These are phyloP conservation scores for Posidonia oceanica DNA, from an alignment of 116 monocot species.

Conservation along the genomic window DNA sequence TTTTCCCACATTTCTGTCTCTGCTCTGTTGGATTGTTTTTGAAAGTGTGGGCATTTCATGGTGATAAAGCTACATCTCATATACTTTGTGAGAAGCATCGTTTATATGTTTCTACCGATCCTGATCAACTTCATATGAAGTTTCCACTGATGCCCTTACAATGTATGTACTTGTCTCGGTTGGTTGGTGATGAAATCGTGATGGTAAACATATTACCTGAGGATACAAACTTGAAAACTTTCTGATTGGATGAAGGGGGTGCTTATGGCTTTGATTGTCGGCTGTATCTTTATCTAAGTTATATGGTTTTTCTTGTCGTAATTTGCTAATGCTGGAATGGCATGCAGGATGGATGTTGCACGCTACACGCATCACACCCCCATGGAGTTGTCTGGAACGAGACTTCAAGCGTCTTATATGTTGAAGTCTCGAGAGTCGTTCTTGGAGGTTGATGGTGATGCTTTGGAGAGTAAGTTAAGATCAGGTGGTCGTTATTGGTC, in stretches of 20 bases:
- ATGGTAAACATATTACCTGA: too few species aligned
- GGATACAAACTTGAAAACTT: too few species aligned
- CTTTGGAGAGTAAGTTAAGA: slow-evolving; percentile 49
- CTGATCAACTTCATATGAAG: too few species aligned
- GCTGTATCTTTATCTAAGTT: not conserved
- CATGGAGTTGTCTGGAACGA: slow-evolving; percentile 11
- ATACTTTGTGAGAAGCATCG: too few species aligned
- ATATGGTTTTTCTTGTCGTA: not conserved
- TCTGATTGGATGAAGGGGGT: not conserved
- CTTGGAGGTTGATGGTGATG: slow-evolving; percentile 49
- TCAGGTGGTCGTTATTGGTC: slow-evolving; percentile 75
- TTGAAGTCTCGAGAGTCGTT: slow-evolving; percentile 15
- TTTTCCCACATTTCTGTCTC: not conserved
- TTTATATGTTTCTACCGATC: too few species aligned
- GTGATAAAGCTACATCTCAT: too few species aligned
- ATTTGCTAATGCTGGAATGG: slow-evolving; percentile 4
- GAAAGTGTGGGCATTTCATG: not conserved
- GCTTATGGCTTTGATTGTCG: not conserved
- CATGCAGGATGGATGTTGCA: slow-evolving; percentile 88
- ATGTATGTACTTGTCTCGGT: too few species aligned
- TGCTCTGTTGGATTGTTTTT: not conserved
- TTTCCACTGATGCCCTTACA: too few species aligned
- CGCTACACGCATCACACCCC: slow-evolving; percentile 41
- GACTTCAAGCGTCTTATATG: slow-evolving; percentile 14
- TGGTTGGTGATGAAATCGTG: too few species aligned